Evolutionary conservation across 2,329 filamentous ascomycete species (phyloP), one percentile per base, ranked within the genome.

Genomic region (Rutstroemia sydowiana): DNA sequence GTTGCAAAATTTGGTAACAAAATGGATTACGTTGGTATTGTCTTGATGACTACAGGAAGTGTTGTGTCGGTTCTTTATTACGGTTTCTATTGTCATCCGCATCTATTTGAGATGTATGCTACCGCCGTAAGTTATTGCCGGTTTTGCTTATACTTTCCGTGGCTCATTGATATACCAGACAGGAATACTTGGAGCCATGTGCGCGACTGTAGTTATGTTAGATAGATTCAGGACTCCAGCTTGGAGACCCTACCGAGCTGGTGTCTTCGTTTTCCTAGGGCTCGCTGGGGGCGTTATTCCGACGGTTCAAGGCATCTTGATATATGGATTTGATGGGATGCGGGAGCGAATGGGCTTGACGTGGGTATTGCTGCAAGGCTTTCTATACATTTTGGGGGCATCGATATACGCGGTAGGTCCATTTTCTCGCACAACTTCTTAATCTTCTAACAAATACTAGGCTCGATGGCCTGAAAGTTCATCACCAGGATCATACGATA

Each of bases 21-120:
- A 68, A 73, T 97, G 52, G 93, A 98, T 67, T 97, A 98, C 67
- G 81, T 92, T 5, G 93, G 93, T 6, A 98, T 98, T 61, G 88
- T 97, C 28, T 81, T 84, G 45, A 73, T 98, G 59, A 97, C 97
- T 54, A 87, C 92, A 59, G 93, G 93, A 6, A 92, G 86, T 66
- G 95, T 92, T 65, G 81, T 97, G 42, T 91, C 93, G 2, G 86
- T 87, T 45, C 69, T 98, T 54, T 93, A 88, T 68, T 95, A 95
- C 68, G 90, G 85, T 3, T 89, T 95, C 67, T 88, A 80, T 62
- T 89, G 85, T 63, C 72, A 83, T 57, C 79, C 82, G 3, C 63
- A 67, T 7, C 67, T 92, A 62, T 81, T 89, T 71, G 74, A 72
- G 40, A 66, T 78, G 2, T 97, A 97, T 68, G 83, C 91, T 73